phyloP scores from a whole-genome alignment of 2,329 filamentous ascomycete species.

The Dothideomycetes sp. region DNA sequence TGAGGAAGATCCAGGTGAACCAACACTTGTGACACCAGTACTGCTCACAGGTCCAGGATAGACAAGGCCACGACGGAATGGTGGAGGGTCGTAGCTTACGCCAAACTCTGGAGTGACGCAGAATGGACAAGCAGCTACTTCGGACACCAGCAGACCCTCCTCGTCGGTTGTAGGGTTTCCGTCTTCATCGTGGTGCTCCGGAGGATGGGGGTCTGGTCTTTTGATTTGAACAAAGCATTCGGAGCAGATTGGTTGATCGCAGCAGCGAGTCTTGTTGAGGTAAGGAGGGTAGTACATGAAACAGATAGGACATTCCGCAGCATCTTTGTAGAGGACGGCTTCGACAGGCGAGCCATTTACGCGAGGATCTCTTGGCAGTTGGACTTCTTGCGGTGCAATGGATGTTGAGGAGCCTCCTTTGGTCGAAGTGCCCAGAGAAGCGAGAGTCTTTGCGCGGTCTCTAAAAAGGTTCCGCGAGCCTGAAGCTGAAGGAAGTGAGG shows the following conservation, averaged over 20 bases:
- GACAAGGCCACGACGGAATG: slow-evolving; percentile 73
- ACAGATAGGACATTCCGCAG: slow-evolving; percentile 87
- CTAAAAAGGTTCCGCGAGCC: slow-evolving; percentile 54
- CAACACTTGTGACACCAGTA: slow-evolving; percentile 43
- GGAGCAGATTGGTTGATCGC: slow-evolving; percentile 91
- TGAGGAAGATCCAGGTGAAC: slow-evolving; percentile 75
- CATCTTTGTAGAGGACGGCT: slow-evolving; percentile 86
- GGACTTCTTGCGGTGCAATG: slow-evolving; percentile 69
- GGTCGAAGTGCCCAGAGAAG: slow-evolving; percentile 64
- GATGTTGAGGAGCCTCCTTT: slow-evolving; percentile 55
- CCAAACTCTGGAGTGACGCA: slow-evolving; percentile 93
- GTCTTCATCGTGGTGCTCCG: slow-evolving; percentile 56
- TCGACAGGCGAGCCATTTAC: slow-evolving; percentile 93
- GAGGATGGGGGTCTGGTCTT: slow-evolving; percentile 79
- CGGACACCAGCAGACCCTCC: slow-evolving; percentile 66
- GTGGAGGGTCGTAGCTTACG: slow-evolving; percentile 84
- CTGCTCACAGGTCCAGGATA: slow-evolving; percentile 41
- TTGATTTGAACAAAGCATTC: slow-evolving; percentile 99
- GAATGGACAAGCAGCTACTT: slow-evolving; percentile 87
- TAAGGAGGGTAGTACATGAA: slow-evolving; percentile 93
- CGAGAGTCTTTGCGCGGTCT: slow-evolving; percentile 79
- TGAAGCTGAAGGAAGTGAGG: slow-evolving; percentile 40
- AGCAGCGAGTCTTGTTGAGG: slow-evolving; percentile 88
- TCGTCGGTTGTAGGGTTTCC: slow-evolving; percentile 35
- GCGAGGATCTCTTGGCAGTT: slow-evolving; percentile 70